phyloP scores from a whole-genome alignment of 2,329 filamentous ascomycete species.

The Colletotrichum lini region DNA sequence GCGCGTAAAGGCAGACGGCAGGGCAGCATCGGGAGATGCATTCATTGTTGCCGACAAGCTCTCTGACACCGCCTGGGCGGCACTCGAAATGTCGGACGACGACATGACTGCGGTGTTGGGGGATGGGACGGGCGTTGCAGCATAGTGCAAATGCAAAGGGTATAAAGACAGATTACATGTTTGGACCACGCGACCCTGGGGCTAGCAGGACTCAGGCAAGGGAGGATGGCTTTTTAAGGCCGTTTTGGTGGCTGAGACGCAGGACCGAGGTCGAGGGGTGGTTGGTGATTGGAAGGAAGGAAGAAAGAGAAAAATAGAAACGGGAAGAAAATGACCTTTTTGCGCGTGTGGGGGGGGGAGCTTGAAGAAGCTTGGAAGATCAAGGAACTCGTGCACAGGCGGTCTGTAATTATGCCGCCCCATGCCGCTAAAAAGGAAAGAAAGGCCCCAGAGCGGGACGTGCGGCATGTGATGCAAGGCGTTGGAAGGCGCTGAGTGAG shows the following conservation, averaged over 20 bases:
- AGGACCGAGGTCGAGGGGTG: constrained; percentile 29
- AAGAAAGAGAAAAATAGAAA: constrained; percentile 34
- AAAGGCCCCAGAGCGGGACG: constrained; percentile 10
- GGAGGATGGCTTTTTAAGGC: constrained; percentile 27
- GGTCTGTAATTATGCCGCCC: constrained; percentile 39
- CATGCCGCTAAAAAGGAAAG: constrained; percentile 19
- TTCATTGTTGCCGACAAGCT: constrained; percentile 52
- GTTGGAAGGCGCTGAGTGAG: background rate
- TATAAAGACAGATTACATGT: constrained; percentile 42
- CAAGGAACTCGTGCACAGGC: constrained; percentile 33
- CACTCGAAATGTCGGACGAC: constrained; percentile 56
- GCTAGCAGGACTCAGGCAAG: constrained; percentile 33
- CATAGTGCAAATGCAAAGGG: constrained; percentile 37
- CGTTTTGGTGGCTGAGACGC: constrained; percentile 38
- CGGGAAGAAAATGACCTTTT: constrained; percentile 34
- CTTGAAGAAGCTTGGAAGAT: constrained; percentile 39
- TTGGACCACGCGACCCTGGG: constrained; percentile 21
- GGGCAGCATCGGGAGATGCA: constrained; percentile 49
- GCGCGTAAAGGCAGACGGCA: constrained; percentile 57
- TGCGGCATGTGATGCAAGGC: constrained; percentile 36
- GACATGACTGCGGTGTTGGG: constrained; percentile 54
- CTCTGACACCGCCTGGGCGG: constrained; percentile 52
- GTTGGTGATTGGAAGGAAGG: constrained; percentile 33
- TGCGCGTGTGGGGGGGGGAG: constrained; percentile 32
- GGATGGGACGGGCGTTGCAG: constrained; percentile 31